Conservation (phyloP, 176 grass and related monocot species). For the Coix lacrymajobi region DNA sequence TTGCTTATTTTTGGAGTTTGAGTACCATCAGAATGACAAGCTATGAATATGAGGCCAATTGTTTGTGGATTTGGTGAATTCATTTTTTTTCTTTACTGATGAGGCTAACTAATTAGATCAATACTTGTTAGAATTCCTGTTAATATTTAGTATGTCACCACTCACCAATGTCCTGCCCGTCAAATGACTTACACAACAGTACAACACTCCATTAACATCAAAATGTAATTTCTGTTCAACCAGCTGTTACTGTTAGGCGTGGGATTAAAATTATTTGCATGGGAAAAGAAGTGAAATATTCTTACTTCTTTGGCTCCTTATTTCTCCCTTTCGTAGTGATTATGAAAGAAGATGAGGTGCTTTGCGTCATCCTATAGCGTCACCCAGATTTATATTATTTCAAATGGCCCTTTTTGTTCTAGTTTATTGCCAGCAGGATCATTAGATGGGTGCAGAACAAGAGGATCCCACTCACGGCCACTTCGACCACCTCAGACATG, state of each 20-base stretch:
- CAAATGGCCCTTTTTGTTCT: background rate
- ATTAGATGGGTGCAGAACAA: conserved; percentile 18
- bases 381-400: background rate
- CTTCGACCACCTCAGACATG: conserved; percentile 18
- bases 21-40: background rate
- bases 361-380: background rate
- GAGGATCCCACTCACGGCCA: conserved; percentile 30
- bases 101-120: background rate
- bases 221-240: background rate
- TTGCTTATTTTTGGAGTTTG: background rate
- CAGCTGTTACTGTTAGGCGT: background rate
- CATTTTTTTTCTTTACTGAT: background rate
- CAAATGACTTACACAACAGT: background rate
- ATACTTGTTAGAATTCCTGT: background rate
- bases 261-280: background rate
- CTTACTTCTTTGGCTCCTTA: background rate
- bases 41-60: background rate
- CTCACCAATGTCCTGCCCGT: background rate
- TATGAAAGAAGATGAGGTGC: conserved; percentile 9
- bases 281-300: background rate
- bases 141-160: background rate
- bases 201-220: background rate
- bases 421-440: background rate
- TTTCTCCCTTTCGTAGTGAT: background rate
- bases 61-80: background rate